phyloP scores from a whole-genome alignment of 495 filamentous ascomycete genomes.

The Durotheca rogersii region DNA sequence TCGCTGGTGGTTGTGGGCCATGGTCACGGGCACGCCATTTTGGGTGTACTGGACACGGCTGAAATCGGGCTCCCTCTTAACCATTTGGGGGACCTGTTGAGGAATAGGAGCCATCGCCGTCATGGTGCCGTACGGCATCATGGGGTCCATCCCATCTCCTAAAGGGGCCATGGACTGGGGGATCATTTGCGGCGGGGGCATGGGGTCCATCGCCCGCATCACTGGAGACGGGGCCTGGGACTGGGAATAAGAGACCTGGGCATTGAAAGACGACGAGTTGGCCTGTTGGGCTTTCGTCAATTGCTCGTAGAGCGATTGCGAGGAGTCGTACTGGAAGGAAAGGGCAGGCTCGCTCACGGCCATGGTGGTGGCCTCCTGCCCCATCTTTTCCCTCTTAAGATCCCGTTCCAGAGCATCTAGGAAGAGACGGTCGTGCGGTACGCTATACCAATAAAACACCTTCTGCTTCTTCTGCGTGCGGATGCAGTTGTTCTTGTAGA shows the following conservation, averaged over 20 bases:
- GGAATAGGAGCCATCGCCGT: constrained; percentile 56
- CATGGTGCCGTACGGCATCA: constrained; percentile 73
- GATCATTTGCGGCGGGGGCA: constrained; percentile 70
- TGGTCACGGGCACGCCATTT: constrained; percentile 83
- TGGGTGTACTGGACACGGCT: constrained; percentile 78
- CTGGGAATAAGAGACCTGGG: constrained; percentile 77
- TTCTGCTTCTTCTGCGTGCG: constrained; percentile 99
- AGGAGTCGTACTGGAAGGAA: constrained; percentile 98
- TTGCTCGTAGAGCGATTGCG: constrained; percentile 98
- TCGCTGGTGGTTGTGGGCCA: constrained; percentile 78
- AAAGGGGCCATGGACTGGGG: constrained; percentile 82
- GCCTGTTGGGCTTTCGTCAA: constrained; percentile 99
- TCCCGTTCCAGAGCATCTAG: constrained; percentile 96
- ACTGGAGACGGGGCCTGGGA: constrained; percentile 79
- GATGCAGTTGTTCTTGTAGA: constrained; percentile 99
- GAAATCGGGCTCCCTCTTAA: constrained; percentile 83
- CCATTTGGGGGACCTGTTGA: constrained; percentile 65
- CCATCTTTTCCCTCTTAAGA: constrained; percentile 98
- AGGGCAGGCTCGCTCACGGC: constrained; percentile 94
- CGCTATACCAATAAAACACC: constrained; percentile 99
- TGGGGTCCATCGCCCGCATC: constrained; percentile 79
- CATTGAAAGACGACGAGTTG: constrained; percentile 93
- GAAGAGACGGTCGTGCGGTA: constrained; percentile 95
- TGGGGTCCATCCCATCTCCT: constrained; percentile 73
- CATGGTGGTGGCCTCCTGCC: constrained; percentile 93